Evolutionary conservation across 495 filamentous ascomycete species (phyloP).

Genomic region (Aspergillus bertholletiae): DNA sequence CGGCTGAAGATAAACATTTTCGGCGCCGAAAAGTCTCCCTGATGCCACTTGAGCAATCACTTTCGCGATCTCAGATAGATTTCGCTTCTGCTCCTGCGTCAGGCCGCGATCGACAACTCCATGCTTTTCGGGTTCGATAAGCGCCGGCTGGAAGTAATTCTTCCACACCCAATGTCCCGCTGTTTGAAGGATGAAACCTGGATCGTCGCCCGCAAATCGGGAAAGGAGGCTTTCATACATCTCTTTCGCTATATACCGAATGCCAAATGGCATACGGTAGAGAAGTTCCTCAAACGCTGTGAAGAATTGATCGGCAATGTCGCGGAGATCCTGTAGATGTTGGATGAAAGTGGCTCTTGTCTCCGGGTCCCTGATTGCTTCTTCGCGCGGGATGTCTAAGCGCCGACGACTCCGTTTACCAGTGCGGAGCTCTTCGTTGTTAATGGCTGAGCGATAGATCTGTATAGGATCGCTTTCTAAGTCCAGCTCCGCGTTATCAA

Average conservation of each 20-base stretch:
- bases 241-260: constrained; percentile 84
- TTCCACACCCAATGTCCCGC: constrained; percentile 90
- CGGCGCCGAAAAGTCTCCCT: constrained; percentile 83
- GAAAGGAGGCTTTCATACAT: constrained; percentile 73
- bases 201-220: constrained; percentile 76
- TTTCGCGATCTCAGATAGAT: constrained; percentile 86
- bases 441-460: constrained; percentile 91
- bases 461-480: constrained; percentile 97
- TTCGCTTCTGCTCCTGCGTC: constrained; percentile 88
- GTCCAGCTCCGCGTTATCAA: constrained; percentile 86
- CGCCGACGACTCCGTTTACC: constrained; percentile 75
- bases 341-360: constrained; percentile 89
- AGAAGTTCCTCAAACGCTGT: constrained; percentile 74
- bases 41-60: constrained; percentile 82
- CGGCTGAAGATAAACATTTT: constrained; percentile 93
- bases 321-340: constrained; percentile 87
- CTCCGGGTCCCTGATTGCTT: constrained; percentile 90
- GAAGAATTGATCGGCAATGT: constrained; percentile 90
- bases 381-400: constrained; percentile 79
- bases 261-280: constrained; percentile 86
- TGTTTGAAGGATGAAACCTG: constrained; percentile 73
- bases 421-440: constrained; percentile 93
- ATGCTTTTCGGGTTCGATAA: constrained; percentile 81
- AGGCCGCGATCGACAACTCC: constrained; percentile 85
- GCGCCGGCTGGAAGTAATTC: constrained; percentile 85